A percentile compares a stretch with the other conserved stretches of the same genome.
These are phyloP conservation scores for Daphne laureola DNA, from an alignment of 441 rosid genomes.

Conservation along the genomic window DNA sequence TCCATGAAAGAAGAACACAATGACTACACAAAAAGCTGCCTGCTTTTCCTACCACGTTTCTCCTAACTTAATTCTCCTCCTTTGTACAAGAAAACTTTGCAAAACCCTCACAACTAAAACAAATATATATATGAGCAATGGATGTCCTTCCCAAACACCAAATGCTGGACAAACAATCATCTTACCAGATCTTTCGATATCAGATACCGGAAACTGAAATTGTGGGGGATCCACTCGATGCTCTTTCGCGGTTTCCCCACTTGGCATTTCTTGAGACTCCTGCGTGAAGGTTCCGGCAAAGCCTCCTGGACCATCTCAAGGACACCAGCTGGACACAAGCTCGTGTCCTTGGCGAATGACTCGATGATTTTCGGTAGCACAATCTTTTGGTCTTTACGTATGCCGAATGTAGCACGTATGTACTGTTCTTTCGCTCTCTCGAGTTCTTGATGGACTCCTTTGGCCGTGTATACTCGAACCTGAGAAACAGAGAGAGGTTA, in stretches of 20 bases:
- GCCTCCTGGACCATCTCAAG: constrained; percentile 57
- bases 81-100: constrained; percentile 23
- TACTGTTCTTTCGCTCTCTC: constrained; percentile 83
- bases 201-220: constrained; percentile 74
- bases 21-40: constrained; percentile 14
- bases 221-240: constrained; percentile 80
- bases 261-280: constrained; percentile 46
- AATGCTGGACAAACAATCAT: constrained; percentile 20
- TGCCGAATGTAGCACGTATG: constrained; percentile 56
- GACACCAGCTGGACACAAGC: constrained; percentile 47
- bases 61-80: constrained; percentile 18
- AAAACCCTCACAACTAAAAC: constrained; percentile 11
- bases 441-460: constrained; percentile 68
- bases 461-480: constrained; percentile 79
- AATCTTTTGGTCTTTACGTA: constrained; percentile 64
- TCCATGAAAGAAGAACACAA: constrained; percentile 7
- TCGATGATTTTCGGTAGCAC: constrained; percentile 76
- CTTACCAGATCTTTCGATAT: constrained; percentile 69
- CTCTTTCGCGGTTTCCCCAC: constrained; percentile 48
- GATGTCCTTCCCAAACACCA: background rate
- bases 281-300: constrained; percentile 56
- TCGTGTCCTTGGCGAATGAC: constrained; percentile 65
- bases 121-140: constrained; percentile 13
- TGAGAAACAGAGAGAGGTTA: constrained; percentile 15
- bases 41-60: constrained; percentile 17